These are phyloP conservation scores for Yarrowia alimentaria DNA, from an alignment of 805 yeast species.

Conservation along the genomic window DNA sequence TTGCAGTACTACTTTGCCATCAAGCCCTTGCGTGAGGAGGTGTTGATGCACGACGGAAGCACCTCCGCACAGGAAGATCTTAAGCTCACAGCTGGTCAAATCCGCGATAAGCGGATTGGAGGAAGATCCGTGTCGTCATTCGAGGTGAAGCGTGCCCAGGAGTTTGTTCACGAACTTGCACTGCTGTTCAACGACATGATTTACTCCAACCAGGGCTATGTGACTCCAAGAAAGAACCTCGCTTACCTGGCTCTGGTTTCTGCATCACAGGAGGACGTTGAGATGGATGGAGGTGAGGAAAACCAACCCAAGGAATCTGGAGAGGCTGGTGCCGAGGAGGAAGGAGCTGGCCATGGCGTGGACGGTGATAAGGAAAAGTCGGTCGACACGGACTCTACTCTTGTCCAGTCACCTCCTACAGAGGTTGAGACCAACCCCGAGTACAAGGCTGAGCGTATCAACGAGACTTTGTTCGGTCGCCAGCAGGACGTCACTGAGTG, in stretches of 20 bases:
- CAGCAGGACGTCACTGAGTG: constrained; percentile 99
- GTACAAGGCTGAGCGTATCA: constrained; percentile 26
- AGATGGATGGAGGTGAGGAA: too few relatives aligned
- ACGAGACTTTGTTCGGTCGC: constrained; percentile 61
- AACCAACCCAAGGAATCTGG: too few relatives aligned
- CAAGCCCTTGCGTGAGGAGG: constrained; percentile 69
- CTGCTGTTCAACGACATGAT: constrained; percentile 70
- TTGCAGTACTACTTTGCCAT: constrained; percentile 87
- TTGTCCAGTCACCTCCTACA: constrained; percentile 3
- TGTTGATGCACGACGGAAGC: constrained; percentile 44
- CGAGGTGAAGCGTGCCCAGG: constrained; percentile 78
- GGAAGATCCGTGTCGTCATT: constrained; percentile 76
- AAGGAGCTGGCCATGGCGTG: background rate
- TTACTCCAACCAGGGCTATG: constrained; percentile 57
- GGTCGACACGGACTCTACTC: constrained; percentile 18
- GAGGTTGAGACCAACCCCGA: constrained; percentile 1
- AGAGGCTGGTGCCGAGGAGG: constrained; percentile 36
- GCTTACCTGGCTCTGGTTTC: constrained; percentile 77
- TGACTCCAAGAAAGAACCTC: constrained; percentile 77
- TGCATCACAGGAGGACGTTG: constrained; percentile 28
- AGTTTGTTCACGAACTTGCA: constrained; percentile 72
- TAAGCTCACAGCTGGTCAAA: constrained; percentile 35
- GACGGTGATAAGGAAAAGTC: background rate
- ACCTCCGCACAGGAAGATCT: constrained; percentile 29
- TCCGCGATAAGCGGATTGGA: constrained; percentile 67